Percentiles rank a stretch among this genome's conserved stretches.
Conservation (phyloP, 352 stramenopile species). For the Globisporangium perplexum region DNA sequence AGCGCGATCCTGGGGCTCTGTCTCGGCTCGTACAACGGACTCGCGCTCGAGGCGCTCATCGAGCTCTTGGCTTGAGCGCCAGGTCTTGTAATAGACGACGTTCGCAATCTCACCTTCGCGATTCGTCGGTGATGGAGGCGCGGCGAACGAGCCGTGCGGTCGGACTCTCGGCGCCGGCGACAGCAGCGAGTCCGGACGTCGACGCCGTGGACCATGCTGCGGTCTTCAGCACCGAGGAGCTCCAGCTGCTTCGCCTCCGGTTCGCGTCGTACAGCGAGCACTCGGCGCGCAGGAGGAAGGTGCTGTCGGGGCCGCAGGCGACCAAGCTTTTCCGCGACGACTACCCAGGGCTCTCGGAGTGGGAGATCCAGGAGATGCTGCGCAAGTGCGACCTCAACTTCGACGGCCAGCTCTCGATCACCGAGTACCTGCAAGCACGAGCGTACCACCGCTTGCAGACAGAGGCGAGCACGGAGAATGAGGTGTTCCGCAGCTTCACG, state of each 20-base stretch:
- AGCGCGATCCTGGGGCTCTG: slow-evolving; percentile 72
- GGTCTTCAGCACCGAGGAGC: slow-evolving; percentile 44
- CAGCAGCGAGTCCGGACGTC: no score
- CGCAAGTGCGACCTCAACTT: slow-evolving; percentile 53
- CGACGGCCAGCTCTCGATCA: slow-evolving; percentile 47
- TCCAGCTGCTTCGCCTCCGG: slow-evolving; percentile 39
- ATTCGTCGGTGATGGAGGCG: slow-evolving; percentile 1
- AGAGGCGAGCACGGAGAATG: slow-evolving; percentile 46
- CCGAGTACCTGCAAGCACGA: slow-evolving; percentile 52
- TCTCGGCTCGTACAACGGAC: slow-evolving; percentile 66
- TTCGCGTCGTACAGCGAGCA: slow-evolving; percentile 23
- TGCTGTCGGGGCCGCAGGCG: slow-evolving; percentile 32
- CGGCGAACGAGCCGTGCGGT: neutral
- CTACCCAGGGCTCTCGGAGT: slow-evolving; percentile 53
- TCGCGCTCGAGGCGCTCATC: slow-evolving; percentile 62
- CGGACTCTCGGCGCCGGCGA: no score
- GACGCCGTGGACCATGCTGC: slow-evolving; percentile 18
- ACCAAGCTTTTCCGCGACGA: slow-evolving; percentile 61
- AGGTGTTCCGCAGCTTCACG: slow-evolving; percentile 53
- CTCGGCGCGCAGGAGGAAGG: slow-evolving; percentile 4
- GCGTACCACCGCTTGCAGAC: slow-evolving; percentile 48
- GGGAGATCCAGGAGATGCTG: slow-evolving; percentile 54
- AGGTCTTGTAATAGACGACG: no score
- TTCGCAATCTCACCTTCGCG: no score
- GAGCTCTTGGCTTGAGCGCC: slow-evolving; percentile 33